Evolutionary conservation across 129 eudicot genomes (phyloP), one percentile per base, ranked within the genome.

Genomic region (Silybum marianum): DNA sequence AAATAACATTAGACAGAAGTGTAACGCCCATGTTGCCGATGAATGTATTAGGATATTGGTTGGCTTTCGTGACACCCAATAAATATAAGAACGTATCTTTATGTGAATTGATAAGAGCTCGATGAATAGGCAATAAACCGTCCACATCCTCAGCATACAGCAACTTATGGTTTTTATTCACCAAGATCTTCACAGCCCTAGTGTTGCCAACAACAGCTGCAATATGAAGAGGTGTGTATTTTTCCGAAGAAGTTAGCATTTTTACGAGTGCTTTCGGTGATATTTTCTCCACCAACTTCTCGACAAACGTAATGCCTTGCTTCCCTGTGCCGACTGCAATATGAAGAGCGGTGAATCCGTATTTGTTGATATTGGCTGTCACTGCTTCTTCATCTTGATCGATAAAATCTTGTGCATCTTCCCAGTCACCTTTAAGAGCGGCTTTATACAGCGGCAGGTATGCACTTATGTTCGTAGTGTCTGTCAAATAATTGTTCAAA

Each of bases 351-450:
- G 87, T 85, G 76, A 81, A 77, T 0, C 72, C 76, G 9, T 68
- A 67, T 44, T 77, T 70, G 68, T 80, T 78, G 69, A 88, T 85
- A 19, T 34, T 44, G 71, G 87, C 88, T 25, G 88, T 82, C 65
- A 76, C 28, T 14, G 87, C 88, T 54, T 82, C 83, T 18, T 77
- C 34, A 21, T 82, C 81, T 9, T 66, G 74, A 65, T 65, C 46
- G 38, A 88, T 72, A 76, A 88, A 81, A 46, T 22, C 23, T 21
- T 73, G 48, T 32, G 85, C 88, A 25, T 40, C 78, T 10, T 82
- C 83, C 91, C 91, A 85, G 14, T 85, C 82, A 30, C 88, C 91
- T 78, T 75, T 75, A 1, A 88, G 84, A 24, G 88, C 91, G 0
- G 91, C 91, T 76, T 85, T 84, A 71, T 84, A 78, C 14, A 87